These are phyloP conservation scores for Scheffersomyces stipitis DNA, from an alignment of 805 yeast species.

Conservation along the genomic window DNA sequence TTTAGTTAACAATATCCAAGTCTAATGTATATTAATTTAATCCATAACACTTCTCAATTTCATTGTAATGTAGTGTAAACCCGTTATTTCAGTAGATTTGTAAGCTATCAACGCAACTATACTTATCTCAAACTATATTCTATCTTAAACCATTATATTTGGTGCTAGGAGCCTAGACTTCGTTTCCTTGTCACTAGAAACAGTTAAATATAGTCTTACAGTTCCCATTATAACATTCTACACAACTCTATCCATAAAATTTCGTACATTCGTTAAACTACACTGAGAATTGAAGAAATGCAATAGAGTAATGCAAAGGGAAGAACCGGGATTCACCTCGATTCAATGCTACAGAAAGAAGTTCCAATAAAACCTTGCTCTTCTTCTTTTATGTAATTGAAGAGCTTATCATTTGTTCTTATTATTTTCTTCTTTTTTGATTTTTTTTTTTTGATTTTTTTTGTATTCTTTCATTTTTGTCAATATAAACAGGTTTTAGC, in stretches of 20 bases:
- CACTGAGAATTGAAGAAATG: no score
- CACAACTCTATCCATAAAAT: neutral
- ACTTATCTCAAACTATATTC: no score
- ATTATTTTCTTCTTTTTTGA: conserved; percentile 1
- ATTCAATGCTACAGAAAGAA: neutral
- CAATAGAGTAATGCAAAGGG: no score
- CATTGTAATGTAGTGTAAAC: neutral
- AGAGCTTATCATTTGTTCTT: conserved; percentile 8
- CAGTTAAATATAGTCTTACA: no score
- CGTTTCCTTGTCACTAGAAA: no score
- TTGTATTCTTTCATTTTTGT: conserved; percentile 1
- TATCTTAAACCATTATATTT: no score
- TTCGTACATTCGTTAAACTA: neutral
- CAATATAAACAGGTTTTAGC: conserved; percentile 2
- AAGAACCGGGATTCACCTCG: no score
- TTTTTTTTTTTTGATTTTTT: conserved; percentile 5
- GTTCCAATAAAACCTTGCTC: neutral
- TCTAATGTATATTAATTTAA: neutral
- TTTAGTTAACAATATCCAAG: neutral
- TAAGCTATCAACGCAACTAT: neutral
- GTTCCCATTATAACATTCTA: no score
- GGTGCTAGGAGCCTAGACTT: no score
- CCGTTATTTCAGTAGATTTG: neutral
- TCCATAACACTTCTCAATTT: conserved; percentile 1
- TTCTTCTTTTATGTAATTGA: conserved; percentile 1